Conservation (phyloP, 805 yeast genomes). For the Saccharomyces mikatae region DNA sequence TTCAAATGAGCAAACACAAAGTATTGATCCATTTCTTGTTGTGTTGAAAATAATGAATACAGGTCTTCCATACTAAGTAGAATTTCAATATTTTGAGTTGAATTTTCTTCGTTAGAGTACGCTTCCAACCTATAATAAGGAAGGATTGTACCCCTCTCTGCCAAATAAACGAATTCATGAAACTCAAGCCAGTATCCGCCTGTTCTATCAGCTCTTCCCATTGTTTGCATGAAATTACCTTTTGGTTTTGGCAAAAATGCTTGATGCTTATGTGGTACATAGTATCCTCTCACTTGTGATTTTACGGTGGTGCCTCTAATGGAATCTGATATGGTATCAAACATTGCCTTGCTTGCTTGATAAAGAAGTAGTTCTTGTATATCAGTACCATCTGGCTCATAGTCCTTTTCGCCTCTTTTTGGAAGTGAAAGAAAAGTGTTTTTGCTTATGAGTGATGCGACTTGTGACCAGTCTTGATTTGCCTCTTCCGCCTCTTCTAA, state of each 20-base stretch:
- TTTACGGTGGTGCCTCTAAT: conserved; percentile 42
- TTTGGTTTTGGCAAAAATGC: conserved; percentile 44
- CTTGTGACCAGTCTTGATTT: conserved; percentile 46
- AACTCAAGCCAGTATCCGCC: conserved; percentile 47
- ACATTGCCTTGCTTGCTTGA: conserved; percentile 63
- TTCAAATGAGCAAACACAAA: conserved; percentile 68
- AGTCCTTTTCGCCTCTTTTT: conserved; percentile 77
- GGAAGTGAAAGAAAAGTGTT: conserved; percentile 35
- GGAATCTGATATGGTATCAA: conserved; percentile 44
- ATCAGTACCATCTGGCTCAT: conserved; percentile 69
- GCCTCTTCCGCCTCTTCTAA: conserved; percentile 37
- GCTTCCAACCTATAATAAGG: conserved; percentile 29
- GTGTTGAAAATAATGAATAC: conserved; percentile 41
- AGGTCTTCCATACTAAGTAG: conserved; percentile 56
- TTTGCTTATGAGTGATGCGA: conserved; percentile 24
- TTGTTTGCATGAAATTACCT: conserved; percentile 66
- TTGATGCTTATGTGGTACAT: conserved; percentile 27
- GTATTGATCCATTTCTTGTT: conserved; percentile 43
- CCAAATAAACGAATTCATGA: conserved; percentile 67
- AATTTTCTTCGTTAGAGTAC: conserved; percentile 8
- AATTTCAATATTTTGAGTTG: conserved; percentile 22
- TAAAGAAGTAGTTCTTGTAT: conserved; percentile 42
- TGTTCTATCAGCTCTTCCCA: conserved; percentile 51
- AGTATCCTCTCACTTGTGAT: conserved; percentile 46
- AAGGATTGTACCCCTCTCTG: conserved; percentile 67